Conservation (phyloP, 1,284 basidiomycete species). For the Pseudozyma flocculosa region DNA sequence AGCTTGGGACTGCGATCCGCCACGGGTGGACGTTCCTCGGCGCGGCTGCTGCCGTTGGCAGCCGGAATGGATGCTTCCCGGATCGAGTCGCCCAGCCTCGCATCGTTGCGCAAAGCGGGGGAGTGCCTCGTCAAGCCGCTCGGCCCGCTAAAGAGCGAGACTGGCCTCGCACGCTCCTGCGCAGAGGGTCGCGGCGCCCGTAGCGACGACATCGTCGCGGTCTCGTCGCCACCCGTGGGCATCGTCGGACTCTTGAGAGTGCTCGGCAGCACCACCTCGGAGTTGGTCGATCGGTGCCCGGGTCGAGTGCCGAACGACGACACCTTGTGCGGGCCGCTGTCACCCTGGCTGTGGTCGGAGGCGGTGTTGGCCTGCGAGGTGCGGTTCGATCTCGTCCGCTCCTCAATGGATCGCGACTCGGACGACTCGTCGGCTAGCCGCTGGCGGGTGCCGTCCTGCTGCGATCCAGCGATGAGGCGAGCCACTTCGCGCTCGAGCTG, state of each 20-base stretch:
- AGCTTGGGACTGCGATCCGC: constrained; percentile 3
- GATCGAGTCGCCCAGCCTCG: constrained; percentile 20
- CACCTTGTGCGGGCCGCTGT: constrained; percentile 14
- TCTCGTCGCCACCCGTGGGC: constrained; percentile 11
- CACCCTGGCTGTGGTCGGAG: constrained; percentile 28
- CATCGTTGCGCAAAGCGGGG: constrained; percentile 12
- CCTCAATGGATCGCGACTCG: constrained; percentile 24
- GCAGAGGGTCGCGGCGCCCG: constrained; percentile 10
- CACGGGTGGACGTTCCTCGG: no score
- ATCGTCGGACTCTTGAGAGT: constrained; percentile 3
- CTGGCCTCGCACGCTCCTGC: constrained; percentile 24
- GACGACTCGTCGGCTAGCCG: constrained; percentile 10
- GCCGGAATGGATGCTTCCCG: no score
- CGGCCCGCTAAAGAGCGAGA: constrained; percentile 28
- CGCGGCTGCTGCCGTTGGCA: constrained; percentile 10
- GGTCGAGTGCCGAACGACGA: background rate
- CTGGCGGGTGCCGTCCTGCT: no score
- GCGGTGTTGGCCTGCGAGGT: constrained; percentile 26
- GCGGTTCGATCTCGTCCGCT: constrained; percentile 20
- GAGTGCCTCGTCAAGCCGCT: constrained; percentile 19
- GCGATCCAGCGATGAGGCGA: no score
- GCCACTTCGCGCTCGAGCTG: constrained; percentile 11
- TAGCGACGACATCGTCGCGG: constrained; percentile 17
- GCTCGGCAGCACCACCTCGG: constrained; percentile 2
- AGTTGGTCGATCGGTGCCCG: background rate